Base-by-base conservation (phyloP, 768 basidiomycete genomes). In the Boletus eberwhitei region DNA sequence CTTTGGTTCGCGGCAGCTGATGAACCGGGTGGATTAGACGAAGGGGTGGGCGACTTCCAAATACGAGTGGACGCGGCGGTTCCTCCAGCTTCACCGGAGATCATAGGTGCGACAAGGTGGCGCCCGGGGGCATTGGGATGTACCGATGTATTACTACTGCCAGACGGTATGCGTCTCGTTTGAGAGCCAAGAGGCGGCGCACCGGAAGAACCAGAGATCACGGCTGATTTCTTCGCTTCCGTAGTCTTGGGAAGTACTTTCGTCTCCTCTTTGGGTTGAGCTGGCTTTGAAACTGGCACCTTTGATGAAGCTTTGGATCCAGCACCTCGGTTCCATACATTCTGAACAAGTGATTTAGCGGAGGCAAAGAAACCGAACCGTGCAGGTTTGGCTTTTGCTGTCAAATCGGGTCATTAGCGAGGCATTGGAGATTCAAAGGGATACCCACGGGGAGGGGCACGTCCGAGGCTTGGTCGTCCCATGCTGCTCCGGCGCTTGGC, bases 401-500 rank as follows among this genome's bases (percentile, higher is more conserved):
- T 63, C 74, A 74, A 42, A 41, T 40, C 55, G 47, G 37, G 48
- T 46, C 14, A 50, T 50, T 8, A 71, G 46, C n/a, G 7, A 22
- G 43, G 34, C 4, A 44, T 59, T 16, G 14, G 17, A 19, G 19
- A 46, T 49, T 41, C 22, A 34, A 22, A 24, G 19, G 54, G 35
- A 50, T 8, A 67, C 78, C 71, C 62, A 83, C 79, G 57, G 34
- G 77, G 60, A 59, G 72, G 62, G 48, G 75, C 75, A 55, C 72
- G 64, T 41, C 73, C 74, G 48, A 74, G 59, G 60, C 78, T 80
- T 24, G 65, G 60, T 57, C 76, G 62, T 8, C 79, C 84, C 59
- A 77, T 78, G 58, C 87, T 90, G 59, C 88, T 90, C 63, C 87
- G 76, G 59, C 89, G 75, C 65, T 79, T 78, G 12, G 87, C 86